These are phyloP conservation scores for Galerina marginata DNA, from an alignment of 768 basidiomycete species.

Conservation along the genomic window DNA sequence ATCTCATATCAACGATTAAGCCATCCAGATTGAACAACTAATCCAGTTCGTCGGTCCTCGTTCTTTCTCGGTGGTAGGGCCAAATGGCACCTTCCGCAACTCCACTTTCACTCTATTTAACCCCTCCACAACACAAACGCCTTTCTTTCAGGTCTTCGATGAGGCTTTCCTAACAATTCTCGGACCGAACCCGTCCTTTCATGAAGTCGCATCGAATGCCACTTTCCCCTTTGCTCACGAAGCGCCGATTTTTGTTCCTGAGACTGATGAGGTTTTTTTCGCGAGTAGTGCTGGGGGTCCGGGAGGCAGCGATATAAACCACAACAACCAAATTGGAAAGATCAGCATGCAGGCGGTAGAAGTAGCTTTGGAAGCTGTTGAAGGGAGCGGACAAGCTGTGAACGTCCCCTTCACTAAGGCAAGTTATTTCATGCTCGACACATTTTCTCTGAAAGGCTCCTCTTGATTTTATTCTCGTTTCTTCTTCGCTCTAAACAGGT, in stretches of 20 bases:
- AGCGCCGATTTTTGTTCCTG: slow-evolving; percentile 69
- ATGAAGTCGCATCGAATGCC: slow-evolving; percentile 61
- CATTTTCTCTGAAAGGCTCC: neutral
- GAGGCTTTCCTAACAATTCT: slow-evolving; percentile 59
- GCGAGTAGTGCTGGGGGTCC: slow-evolving; percentile 70
- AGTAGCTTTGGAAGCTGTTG: slow-evolving; percentile 41
- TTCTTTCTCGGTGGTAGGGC: slow-evolving; percentile 56
- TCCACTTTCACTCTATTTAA: slow-evolving; percentile 48
- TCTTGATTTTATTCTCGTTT: neutral
- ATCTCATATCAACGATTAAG: neutral
- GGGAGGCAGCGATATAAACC: slow-evolving; percentile 65
- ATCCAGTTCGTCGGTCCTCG: slow-evolving; percentile 56
- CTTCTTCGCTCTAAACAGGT: slow-evolving; percentile 53
- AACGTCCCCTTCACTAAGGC: slow-evolving; percentile 55
- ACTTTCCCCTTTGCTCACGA: slow-evolving; percentile 81
- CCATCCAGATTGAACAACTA: neutral
- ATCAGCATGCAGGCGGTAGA: slow-evolving; percentile 66
- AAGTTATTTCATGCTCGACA: slow-evolving; percentile 16
- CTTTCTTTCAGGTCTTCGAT: slow-evolving; percentile 62
- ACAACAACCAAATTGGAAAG: slow-evolving; percentile 67
- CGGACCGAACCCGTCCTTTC: slow-evolving; percentile 60
- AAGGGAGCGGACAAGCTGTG: slow-evolving; percentile 35
- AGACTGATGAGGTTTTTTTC: slow-evolving; percentile 79
- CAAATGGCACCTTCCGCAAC: slow-evolving; percentile 45
- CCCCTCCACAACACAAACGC: slow-evolving; percentile 37